These are phyloP conservation scores for Glutinoglossum americanum DNA, from an alignment of 495 filamentous ascomycete genomes.

Conservation along the genomic window DNA sequence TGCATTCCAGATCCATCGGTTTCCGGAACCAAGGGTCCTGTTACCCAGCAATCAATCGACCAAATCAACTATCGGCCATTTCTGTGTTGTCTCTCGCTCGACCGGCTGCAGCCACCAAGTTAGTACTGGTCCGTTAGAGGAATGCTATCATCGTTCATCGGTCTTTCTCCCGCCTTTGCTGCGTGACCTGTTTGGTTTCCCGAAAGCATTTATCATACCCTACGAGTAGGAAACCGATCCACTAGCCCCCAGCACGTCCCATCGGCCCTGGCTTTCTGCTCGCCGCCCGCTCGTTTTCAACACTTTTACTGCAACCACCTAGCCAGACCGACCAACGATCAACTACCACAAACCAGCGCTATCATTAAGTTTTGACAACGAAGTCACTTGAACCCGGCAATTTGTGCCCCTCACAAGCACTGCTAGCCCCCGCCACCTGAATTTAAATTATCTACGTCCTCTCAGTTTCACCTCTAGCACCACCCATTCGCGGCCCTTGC, in stretches of 20 bases:
- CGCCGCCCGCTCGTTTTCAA: neutral
- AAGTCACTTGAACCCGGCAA: neutral
- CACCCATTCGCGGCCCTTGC: neutral
- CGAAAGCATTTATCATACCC: neutral
- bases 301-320: neutral
- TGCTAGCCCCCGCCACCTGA: neutral
- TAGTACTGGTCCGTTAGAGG: neutral
- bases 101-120: neutral
- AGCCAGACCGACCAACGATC: neutral
- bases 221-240: neutral
- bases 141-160: neutral
- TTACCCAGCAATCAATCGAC: constrained; percentile 2
- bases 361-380: neutral
- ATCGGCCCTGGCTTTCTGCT: neutral
- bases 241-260: neutral
- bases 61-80: neutral
- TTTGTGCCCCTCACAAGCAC: neutral
- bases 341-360: neutral
- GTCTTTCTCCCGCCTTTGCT: neutral
- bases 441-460: neutral
- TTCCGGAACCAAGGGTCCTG: neutral
- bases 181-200: neutral
- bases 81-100: constrained; percentile 1
- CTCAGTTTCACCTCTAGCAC: neutral
- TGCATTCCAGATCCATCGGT: constrained; percentile 3